Conservation (phyloP, 352 stramenopile species). For the Phytophthora tubulina region DNA sequence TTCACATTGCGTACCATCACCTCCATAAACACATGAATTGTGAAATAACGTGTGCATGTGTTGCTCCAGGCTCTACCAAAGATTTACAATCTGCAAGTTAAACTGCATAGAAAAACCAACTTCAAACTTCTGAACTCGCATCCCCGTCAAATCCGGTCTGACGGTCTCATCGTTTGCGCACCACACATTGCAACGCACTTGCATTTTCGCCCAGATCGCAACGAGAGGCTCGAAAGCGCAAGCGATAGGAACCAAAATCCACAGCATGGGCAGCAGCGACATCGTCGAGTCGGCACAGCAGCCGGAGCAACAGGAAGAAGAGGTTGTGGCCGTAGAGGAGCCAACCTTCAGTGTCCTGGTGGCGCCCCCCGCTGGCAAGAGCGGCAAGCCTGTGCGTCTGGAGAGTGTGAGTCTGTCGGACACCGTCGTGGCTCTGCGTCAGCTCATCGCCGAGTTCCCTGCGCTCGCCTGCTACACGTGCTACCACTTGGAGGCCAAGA, state of each 20-base stretch:
- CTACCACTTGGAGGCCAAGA: conserved; percentile 81
- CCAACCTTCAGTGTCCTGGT: conserved; percentile 65
- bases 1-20: neutral
- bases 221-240: conserved; percentile 15
- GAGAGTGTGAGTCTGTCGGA: conserved; percentile 79
- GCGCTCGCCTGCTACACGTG: conserved; percentile 87
- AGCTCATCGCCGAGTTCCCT: conserved; percentile 87
- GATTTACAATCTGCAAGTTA: neutral
- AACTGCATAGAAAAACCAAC: conserved; percentile 2
- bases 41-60: neutral
- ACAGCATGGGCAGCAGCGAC: conserved; percentile 50
- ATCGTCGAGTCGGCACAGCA: conserved; percentile 34
- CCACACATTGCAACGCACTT: conserved; percentile 45
- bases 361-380: conserved; percentile 46
- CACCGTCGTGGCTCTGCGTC: conserved; percentile 84
- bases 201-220: conserved; percentile 30
- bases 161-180: conserved; percentile 32
- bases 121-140: conserved; percentile 20
- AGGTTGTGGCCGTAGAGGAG: conserved; percentile 47
- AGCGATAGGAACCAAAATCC: conserved; percentile 6
- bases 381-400: conserved; percentile 54
- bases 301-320: conserved; percentile 29
- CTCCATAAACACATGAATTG: neutral
- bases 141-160: conserved; percentile 16
- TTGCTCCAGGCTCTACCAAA: neutral